phyloP scores from a whole-genome alignment of 2,329 filamentous ascomycete species.

The Paecilomyces sp. region DNA sequence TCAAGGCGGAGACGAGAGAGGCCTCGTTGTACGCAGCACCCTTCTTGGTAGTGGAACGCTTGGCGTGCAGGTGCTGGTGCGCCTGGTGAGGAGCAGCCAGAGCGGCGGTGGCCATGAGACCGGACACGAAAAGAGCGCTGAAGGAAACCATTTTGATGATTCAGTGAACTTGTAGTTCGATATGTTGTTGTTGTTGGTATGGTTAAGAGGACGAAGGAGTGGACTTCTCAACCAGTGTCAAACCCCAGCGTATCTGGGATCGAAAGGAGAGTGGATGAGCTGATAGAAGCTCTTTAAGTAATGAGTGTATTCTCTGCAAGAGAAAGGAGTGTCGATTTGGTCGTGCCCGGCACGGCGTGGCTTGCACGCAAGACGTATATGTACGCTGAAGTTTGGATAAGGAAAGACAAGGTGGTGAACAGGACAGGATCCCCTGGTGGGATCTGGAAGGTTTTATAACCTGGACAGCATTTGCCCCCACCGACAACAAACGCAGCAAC shows the following conservation, averaged over 20 bases:
- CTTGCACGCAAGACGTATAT: background rate
- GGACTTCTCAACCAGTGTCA: background rate
- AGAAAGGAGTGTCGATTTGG: background rate
- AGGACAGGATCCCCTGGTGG: background rate
- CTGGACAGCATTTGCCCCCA: background rate
- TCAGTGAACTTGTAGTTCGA: background rate
- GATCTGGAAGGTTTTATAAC: background rate
- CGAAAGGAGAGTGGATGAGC: background rate
- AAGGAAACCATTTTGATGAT: background rate
- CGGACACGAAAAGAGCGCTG: background rate
- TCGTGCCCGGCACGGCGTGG: background rate
- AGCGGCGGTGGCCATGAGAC: constrained; percentile 11
- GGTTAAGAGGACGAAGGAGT: background rate
- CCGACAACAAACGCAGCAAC: background rate
- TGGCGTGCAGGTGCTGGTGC: constrained; percentile 11
- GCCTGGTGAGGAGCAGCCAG: constrained; percentile 13
- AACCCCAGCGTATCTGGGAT: background rate
- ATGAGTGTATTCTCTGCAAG: background rate
- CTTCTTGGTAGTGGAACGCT: constrained; percentile 12
- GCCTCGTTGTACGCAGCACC: constrained; percentile 35
- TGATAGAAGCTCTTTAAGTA: background rate
- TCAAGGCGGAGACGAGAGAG: constrained; percentile 23
- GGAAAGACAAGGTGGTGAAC: background rate
- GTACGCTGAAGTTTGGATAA: background rate
- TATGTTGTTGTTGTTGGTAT: background rate